Evolutionary conservation across 2,329 filamentous ascomycete genomes (phyloP).

Genomic region (Sporothrix dimorphospora): DNA sequence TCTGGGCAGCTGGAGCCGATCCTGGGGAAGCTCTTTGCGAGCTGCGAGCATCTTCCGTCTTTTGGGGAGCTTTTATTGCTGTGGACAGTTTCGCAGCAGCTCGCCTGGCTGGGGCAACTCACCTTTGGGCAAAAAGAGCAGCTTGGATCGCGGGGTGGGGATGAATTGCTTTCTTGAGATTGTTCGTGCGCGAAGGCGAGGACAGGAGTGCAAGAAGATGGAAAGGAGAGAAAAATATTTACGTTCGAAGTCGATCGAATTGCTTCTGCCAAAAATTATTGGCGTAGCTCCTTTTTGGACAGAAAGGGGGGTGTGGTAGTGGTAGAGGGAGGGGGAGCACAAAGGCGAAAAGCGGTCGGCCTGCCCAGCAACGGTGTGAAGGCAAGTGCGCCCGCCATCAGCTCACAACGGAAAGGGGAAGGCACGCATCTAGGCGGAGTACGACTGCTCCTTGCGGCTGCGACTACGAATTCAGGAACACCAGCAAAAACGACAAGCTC

Average conservation of each 20-base stretch:
- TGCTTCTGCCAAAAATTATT: constrained; percentile 30
- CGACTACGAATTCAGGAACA: constrained; percentile 25
- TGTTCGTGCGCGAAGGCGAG: constrained; percentile 15
- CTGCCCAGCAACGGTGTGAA: constrained; percentile 28
- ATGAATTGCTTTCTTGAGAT: constrained; percentile 5
- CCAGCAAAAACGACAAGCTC: constrained; percentile 2
- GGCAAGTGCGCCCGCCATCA: constrained; percentile 18
- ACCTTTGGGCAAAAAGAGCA: constrained; percentile 27
- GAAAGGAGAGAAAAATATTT: constrained; percentile 27
- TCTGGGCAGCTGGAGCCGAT: neutral
- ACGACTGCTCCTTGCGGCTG: constrained; percentile 15
- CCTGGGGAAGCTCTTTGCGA: neutral
- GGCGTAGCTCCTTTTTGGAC: constrained; percentile 30
- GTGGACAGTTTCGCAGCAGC: constrained; percentile 10
- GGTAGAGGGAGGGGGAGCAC: constrained; percentile 13
- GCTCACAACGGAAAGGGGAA: constrained; percentile 13
- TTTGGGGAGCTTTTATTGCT: constrained; percentile 1
- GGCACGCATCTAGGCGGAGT: constrained; percentile 21
- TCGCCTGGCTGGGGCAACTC: constrained; percentile 21
- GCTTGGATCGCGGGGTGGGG: constrained; percentile 8
- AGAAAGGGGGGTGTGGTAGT: constrained; percentile 21
- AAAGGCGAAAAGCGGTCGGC: constrained; percentile 26
- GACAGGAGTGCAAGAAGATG: constrained; percentile 20
- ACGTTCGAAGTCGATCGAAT: constrained; percentile 29
- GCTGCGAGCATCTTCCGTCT: neutral